phyloP scores from a whole-genome alignment of 2,329 filamentous ascomycete genomes.

The Neopestalotiopsis sp. region DNA sequence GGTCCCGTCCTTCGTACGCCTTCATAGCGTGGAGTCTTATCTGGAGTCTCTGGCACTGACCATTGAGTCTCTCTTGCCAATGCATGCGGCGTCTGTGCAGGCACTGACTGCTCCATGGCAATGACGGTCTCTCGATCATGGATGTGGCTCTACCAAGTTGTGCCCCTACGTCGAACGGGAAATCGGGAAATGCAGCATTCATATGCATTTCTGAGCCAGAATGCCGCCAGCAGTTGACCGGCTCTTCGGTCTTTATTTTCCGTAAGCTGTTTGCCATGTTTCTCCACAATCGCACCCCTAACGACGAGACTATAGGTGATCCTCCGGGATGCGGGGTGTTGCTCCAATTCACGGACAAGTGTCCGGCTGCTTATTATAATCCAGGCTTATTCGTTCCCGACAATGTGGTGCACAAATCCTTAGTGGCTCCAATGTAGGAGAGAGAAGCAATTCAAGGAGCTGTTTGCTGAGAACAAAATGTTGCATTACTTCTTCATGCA shows the following conservation, averaged over 20 bases:
- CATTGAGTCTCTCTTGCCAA: background rate
- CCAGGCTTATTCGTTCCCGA: background rate
- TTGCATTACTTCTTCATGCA: too few species aligned
- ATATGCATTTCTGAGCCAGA: background rate
- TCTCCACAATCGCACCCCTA: background rate
- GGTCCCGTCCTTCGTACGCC: conserved; percentile 21
- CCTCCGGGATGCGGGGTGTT: background rate
- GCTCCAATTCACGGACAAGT: background rate
- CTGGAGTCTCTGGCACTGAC: background rate
- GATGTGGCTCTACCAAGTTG: background rate
- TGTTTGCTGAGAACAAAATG: too few species aligned
- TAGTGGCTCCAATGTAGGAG: too few species aligned
- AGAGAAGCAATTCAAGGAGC: too few species aligned
- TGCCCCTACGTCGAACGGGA: background rate
- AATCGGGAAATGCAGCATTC: conserved; percentile 1
- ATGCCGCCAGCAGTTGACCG: background rate
- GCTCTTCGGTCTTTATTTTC: conserved; percentile 2
- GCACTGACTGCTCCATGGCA: background rate
- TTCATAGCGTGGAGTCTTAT: conserved; percentile 9
- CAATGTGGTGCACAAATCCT: too few species aligned
- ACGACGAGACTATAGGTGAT: background rate
- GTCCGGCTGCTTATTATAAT: background rate
- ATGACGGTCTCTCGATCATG: background rate
- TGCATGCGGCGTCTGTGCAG: background rate
- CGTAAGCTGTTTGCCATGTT: background rate